Percentiles rank a stretch among this genome's conserved stretches.
Conservation (phyloP, 208 protist species). For the Naegleria lovaniensis region DNA sequence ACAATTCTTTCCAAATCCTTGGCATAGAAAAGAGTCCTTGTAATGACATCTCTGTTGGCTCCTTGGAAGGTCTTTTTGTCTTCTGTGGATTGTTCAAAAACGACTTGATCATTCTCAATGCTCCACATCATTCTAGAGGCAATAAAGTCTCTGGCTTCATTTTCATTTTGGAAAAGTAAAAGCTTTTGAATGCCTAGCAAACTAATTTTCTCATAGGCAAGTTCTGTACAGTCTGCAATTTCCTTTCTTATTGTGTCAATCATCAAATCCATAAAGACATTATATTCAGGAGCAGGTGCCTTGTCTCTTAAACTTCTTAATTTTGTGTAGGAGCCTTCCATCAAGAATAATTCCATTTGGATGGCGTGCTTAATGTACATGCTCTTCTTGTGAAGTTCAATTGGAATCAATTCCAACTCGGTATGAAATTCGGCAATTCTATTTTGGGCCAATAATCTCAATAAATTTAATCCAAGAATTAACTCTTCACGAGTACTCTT, state of each 20-base stretch:
- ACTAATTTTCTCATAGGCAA: conserved; percentile 66
- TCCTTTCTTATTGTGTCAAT: conserved; percentile 74
- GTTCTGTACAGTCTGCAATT: conserved; percentile 73
- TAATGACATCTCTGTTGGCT: conserved; percentile 23
- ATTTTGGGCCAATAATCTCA: conserved; percentile 69
- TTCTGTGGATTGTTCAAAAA: conserved; percentile 11
- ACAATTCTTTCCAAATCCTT: conserved; percentile 41
- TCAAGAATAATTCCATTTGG: conserved; percentile 69
- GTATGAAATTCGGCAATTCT: conserved; percentile 81
- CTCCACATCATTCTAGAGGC: neutral
- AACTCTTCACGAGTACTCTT: conserved; percentile 52
- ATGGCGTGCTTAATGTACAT: conserved; percentile 34
- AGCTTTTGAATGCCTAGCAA: conserved; percentile 67
- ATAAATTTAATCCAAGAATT: conserved; percentile 75
- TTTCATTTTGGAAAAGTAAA: conserved; percentile 64
- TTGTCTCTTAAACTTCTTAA: conserved; percentile 68
- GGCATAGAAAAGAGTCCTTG: conserved; percentile 33
- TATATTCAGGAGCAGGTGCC: conserved; percentile 75
- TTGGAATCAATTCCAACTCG: conserved; percentile 77
- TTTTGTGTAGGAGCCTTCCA: conserved; percentile 86
- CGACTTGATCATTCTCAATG: neutral
- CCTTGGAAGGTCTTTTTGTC: neutral
- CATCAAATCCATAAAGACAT: conserved; percentile 75
- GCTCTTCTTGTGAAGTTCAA: conserved; percentile 50
- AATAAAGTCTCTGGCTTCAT: conserved; percentile 62